A percentile compares a stretch with the other conserved stretches of the same genome.
phyloP scores from a whole-genome alignment of 345 rosid genomes.

The Pseudoturritis turrita region DNA sequence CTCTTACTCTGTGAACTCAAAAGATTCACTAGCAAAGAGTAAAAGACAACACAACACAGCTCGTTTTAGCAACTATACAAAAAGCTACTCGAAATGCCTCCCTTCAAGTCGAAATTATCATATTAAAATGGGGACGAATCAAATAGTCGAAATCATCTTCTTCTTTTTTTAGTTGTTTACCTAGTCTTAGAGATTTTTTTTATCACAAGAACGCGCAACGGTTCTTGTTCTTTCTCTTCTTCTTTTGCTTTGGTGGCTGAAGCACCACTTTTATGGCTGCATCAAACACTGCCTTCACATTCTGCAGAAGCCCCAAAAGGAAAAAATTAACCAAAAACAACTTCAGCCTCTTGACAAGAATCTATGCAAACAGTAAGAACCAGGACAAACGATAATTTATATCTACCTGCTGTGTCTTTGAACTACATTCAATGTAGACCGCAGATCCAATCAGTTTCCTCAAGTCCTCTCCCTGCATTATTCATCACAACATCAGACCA shows the following conservation, averaged over 20 bases:
- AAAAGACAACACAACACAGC: slow-evolving; percentile 28
- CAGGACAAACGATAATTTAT: background rate
- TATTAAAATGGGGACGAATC: slow-evolving; percentile 24
- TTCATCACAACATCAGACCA: background rate
- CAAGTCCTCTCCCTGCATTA: slow-evolving; percentile 84
- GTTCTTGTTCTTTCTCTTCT: slow-evolving; percentile 65
- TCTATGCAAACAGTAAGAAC: background rate
- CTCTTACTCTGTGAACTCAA: background rate
- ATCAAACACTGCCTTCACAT: slow-evolving; percentile 83
- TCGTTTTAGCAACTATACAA: slow-evolving; percentile 27
- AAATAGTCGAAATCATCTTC: slow-evolving; percentile 8
- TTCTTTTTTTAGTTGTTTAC: slow-evolving; percentile 8
- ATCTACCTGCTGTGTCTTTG: slow-evolving; percentile 85
- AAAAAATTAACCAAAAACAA: background rate
- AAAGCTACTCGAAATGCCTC: slow-evolving; percentile 19
- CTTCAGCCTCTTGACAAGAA: background rate
- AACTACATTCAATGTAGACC: slow-evolving; percentile 86
- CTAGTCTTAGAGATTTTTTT: background rate
- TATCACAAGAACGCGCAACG: slow-evolving; percentile 71
- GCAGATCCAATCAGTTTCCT: slow-evolving; percentile 84
- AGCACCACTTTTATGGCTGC: slow-evolving; percentile 85
- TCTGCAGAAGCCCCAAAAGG: slow-evolving; percentile 35
- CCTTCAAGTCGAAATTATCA: slow-evolving; percentile 5
- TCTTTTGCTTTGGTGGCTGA: slow-evolving; percentile 82
- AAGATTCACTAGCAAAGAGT: slow-evolving; percentile 6